Evolutionary conservation across 208 protist species (phyloP).

Genomic region (Blastocrithidia nonstop): DNA sequence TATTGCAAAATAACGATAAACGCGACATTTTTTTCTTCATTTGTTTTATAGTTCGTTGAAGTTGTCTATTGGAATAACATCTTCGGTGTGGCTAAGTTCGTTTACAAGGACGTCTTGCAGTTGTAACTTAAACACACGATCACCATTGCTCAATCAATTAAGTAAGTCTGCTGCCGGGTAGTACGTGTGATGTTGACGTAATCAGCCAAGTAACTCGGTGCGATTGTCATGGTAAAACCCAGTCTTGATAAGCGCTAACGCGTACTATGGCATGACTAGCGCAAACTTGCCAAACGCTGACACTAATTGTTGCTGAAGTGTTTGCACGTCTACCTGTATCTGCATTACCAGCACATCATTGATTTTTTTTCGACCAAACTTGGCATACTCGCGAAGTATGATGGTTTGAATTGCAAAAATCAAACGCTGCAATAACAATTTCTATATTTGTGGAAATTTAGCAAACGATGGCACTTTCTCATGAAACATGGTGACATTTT

Average conservation of each 20-base stretch:
- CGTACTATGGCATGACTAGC: conserved; percentile 42
- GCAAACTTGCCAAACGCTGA: conserved; percentile 26
- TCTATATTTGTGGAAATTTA: conserved; percentile 32
- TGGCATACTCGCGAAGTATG: conserved; percentile 57
- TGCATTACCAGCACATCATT: conserved; percentile 65
- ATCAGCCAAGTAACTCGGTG: conserved; percentile 35
- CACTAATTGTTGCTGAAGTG: conserved; percentile 54
- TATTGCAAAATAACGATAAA: too few relatives aligned
- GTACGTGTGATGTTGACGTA: conserved; percentile 25
- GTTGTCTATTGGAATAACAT: conserved; percentile 26
- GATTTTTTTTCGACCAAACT: conserved; percentile 49
- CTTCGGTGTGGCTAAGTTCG: conserved; percentile 52
- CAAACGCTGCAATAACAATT: conserved; percentile 40
- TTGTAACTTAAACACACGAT: conserved; percentile 32
- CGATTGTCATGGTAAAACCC: conserved; percentile 49
- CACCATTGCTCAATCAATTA: conserved; percentile 38
- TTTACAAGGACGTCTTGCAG: conserved; percentile 38
- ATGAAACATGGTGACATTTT: conserved; percentile 27
- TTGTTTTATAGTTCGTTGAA: too few relatives aligned
- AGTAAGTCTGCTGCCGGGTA: conserved; percentile 51
- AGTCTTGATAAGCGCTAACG: conserved; percentile 46
- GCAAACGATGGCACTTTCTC: conserved; percentile 18
- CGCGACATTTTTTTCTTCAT: neutral
- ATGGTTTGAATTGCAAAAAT: conserved; percentile 53
- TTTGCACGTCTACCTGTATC: conserved; percentile 68